These are phyloP conservation scores for Alternaria postmessia DNA, from an alignment of 2,329 filamentous ascomycete species.

Conservation along the genomic window DNA sequence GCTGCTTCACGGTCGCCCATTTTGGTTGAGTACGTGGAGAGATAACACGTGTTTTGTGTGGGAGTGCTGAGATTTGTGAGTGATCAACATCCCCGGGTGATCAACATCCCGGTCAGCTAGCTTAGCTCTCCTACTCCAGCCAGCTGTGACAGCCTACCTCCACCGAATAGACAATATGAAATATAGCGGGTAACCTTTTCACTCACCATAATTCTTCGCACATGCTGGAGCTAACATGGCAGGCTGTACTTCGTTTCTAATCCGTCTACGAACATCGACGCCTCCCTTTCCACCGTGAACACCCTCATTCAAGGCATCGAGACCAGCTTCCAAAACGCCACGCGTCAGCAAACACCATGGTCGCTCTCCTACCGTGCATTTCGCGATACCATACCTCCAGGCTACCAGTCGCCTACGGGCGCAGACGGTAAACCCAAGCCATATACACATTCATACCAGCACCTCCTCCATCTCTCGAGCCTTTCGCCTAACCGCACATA, in stretches of 20 bases:
- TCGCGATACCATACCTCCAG: constrained; percentile 38
- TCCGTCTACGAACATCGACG: constrained; percentile 31
- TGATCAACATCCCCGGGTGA: no score
- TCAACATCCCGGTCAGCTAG: no score
- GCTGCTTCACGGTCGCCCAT: no score
- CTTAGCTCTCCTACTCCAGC: not conserved
- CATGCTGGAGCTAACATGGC: not conserved
- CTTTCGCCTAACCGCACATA: constrained; percentile 33
- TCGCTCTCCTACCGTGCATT: constrained; percentile 44
- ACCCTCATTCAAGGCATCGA: constrained; percentile 41
- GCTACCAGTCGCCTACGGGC: constrained; percentile 16
- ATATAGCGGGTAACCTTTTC: constrained; percentile 26
- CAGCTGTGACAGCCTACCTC: not conserved
- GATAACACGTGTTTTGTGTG: no score
- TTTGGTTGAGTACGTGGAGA: no score
- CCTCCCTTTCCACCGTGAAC: constrained; percentile 30
- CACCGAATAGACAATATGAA: constrained; percentile 21
- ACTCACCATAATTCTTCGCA: no score
- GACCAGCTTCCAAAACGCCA: constrained; percentile 31
- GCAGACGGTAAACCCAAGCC: constrained; percentile 25
- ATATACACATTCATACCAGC: constrained; percentile 38
- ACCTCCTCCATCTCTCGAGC: constrained; percentile 39
- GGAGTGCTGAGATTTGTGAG: no score
- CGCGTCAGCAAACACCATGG: constrained; percentile 35
- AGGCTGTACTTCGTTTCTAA: constrained; percentile 48